Evolutionary conservation across 2,329 filamentous ascomycete species (phyloP), one percentile per base, ranked within the genome.

Genomic region (Microascus cirrosus): DNA sequence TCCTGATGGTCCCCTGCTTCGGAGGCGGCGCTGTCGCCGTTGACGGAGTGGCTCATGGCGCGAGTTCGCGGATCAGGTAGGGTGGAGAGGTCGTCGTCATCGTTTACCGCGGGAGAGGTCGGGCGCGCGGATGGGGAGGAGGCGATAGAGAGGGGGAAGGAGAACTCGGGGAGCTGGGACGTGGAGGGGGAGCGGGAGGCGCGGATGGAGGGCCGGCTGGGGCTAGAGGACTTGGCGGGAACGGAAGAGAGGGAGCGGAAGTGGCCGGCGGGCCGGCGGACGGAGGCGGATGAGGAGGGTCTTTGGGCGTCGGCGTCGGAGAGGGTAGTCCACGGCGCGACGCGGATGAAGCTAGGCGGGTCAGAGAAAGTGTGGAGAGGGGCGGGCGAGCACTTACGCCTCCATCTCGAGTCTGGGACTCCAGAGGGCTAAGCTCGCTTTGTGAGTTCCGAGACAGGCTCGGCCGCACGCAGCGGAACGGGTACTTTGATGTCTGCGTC

Each of bases 21-120:
- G 24, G 28, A 36, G 22, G 57, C 66, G 48, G 65, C 60, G 59
- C 67, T 61, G 42, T 66, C 62, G 53, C 67, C 63, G 36, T 73
- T 72, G 54, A 68, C 69, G 7, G 73, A 70, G 10, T 79, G 74
- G 56, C 76, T 79, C 64, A 76, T 73, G 25, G 74, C 70, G 60
- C 80, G 77, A 63, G 74, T 81, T 62, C 83, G 75, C 15, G 83
- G 83, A 65, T 86, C 83, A 45, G 86, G 85, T 56, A 89, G 74
- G 1, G 86, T 89, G 68, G 83, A 88, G 73, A 89, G 79, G 64
- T 83, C 82, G 65, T 82, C 77, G 63, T 80, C 78, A 54, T 80
- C 75, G 35, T 36, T 34, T 62, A 80, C 74, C 22, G 74, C 66
- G 22, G 74, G 73, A 3, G 48, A 39, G 12, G 72, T 67, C 18